These are phyloP conservation scores for Alternaria longipes DNA, from an alignment of 2,329 filamentous ascomycete species.

Conservation along the genomic window DNA sequence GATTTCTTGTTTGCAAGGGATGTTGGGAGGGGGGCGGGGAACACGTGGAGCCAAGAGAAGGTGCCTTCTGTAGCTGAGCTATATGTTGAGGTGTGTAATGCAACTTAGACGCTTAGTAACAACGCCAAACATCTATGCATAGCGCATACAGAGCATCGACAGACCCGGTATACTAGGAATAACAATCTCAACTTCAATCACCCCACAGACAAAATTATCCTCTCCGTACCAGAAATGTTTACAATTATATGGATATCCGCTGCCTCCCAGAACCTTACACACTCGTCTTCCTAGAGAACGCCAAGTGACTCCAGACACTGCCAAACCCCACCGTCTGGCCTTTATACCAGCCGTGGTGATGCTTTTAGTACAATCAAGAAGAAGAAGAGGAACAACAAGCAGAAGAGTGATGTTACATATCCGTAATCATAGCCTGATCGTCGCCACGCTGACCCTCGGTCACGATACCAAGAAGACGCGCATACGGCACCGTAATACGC, in stretches of 20 bases:
- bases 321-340: neutral
- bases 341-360: neutral
- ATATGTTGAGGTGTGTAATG: neutral
- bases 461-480: conserved; percentile 62
- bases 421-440: conserved; percentile 49
- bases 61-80: neutral
- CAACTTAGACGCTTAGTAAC: neutral
- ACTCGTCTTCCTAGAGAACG: neutral
- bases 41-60: neutral
- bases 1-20: conserved; percentile 1
- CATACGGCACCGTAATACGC: conserved; percentile 93
- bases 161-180: neutral
- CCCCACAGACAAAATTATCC: neutral
- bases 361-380: conserved; percentile 8
- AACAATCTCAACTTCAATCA: neutral
- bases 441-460: conserved; percentile 37
- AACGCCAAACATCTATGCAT: neutral
- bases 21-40: neutral
- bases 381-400: conserved; percentile 1
- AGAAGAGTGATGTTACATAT: conserved; percentile 33
- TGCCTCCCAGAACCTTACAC: neutral
- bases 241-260: neutral
- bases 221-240: neutral
- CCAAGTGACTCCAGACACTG: neutral
- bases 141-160: neutral